Evolutionary conservation across 768 basidiomycete genomes (phyloP).

Genomic region (button mushroom (Agaricus bisporus)): DNA sequence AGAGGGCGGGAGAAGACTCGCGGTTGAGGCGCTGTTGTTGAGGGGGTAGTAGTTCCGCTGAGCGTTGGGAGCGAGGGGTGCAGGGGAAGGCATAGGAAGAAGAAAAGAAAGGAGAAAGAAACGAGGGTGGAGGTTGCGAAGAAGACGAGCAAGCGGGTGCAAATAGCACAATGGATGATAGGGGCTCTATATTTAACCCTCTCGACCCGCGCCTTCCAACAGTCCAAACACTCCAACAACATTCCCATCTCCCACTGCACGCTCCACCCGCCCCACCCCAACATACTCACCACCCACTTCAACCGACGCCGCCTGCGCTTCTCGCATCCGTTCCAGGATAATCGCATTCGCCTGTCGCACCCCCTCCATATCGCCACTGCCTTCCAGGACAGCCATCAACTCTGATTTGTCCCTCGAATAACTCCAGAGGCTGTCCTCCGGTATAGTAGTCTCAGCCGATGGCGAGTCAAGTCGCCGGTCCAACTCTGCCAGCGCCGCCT

Average conservation of each 20-base stretch:
- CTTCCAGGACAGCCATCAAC: slow-evolving; percentile 24
- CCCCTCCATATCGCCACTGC: slow-evolving; percentile 22
- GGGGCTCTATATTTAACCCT: background rate
- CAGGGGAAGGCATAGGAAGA: slow-evolving; percentile 22
- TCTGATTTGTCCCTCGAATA: slow-evolving; percentile 29
- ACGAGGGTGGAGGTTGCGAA: slow-evolving; percentile 8
- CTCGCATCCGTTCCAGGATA: slow-evolving; percentile 47
- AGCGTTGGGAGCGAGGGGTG: slow-evolving; percentile 25
- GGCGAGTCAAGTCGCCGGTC: slow-evolving; percentile 35
- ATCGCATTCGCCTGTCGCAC: slow-evolving; percentile 40
- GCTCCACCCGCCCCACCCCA: slow-evolving; percentile 41
- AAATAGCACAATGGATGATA: background rate
- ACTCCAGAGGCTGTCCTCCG: slow-evolving; percentile 27
- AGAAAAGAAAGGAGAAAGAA: slow-evolving; percentile 14
- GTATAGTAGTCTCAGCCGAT: background rate
- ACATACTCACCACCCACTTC: slow-evolving; percentile 24
- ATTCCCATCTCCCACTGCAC: slow-evolving; percentile 30
- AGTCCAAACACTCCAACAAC: slow-evolving; percentile 40
- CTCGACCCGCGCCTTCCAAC: slow-evolving; percentile 37
- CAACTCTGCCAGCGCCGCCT: slow-evolving; percentile 40
- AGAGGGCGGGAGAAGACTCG: slow-evolving; percentile 39
- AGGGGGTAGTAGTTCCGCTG: slow-evolving; percentile 36
- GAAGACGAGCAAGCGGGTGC: background rate
- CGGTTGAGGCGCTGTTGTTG: slow-evolving; percentile 38
- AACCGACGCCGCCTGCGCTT: slow-evolving; percentile 41